Evolutionary conservation across 2,329 filamentous ascomycete species (phyloP).

Genomic region (Didymella arachidicola): DNA sequence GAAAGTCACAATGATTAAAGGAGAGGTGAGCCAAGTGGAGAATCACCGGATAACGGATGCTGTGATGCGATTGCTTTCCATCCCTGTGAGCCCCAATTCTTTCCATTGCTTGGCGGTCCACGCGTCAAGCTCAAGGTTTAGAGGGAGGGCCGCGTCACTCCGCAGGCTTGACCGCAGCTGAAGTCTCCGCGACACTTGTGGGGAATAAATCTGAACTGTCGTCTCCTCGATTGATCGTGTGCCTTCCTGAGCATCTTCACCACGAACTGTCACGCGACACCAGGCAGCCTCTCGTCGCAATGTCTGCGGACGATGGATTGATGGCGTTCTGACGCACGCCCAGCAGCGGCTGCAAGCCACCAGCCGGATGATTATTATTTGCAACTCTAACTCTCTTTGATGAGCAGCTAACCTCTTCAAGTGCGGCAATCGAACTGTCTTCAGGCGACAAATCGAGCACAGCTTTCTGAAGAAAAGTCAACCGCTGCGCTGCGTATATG

Average conservation of each 20-base stretch:
- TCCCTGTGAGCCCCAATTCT: conserved; percentile 18
- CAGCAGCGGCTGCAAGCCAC: conserved; percentile 5
- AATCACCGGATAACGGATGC: conserved; percentile 10
- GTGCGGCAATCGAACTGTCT: neutral
- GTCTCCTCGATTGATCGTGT: neutral
- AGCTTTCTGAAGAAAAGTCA: neutral
- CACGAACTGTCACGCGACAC: conserved; percentile 14
- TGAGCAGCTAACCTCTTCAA: neutral
- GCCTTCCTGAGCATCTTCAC: neutral
- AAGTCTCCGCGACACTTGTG: neutral
- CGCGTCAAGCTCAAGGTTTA: conserved; percentile 17
- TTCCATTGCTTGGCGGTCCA: conserved; percentile 18
- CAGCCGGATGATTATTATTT: neutral
- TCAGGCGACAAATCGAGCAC: neutral
- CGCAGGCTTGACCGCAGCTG: conserved; percentile 10
- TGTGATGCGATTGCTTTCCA: conserved; percentile 13
- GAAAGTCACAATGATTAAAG: conserved; percentile 13
- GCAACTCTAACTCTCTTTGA: neutral
- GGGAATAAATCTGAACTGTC: neutral
- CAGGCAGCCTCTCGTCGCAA: neutral
- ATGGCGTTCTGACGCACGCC: conserved; percentile 15
- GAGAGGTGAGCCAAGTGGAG: conserved; percentile 20
- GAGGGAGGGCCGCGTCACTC: conserved; percentile 12
- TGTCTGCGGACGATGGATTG: conserved; percentile 1
- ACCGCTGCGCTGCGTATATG: conserved; percentile 1